Conservation (phyloP, 306 rosid species). For the Cucumis hystrix region DNA sequence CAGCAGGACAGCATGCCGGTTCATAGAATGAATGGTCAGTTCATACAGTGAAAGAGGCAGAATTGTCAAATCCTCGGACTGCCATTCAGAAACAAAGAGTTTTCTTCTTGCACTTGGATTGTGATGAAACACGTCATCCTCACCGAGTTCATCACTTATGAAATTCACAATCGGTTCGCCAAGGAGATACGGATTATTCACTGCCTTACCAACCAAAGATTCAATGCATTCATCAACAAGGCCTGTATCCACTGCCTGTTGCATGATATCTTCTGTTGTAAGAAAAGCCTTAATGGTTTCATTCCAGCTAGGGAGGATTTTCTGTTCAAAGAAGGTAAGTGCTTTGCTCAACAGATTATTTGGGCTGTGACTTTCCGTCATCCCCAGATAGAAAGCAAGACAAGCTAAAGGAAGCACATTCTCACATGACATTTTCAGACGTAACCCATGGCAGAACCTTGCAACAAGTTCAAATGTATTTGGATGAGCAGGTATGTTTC, state of each 20-base stretch:
- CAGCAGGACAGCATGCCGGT: conserved; percentile 12
- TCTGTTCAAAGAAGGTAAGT: conserved; percentile 17
- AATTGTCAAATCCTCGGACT: conserved; percentile 25
- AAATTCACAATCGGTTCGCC: conserved; percentile 24
- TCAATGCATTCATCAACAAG: conserved; percentile 27
- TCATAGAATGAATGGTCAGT: conserved; percentile 24
- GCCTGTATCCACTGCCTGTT: conserved; percentile 24
- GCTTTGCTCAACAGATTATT: conserved; percentile 25
- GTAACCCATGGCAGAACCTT: conserved; percentile 34
- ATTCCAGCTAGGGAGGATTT: conserved; percentile 37
- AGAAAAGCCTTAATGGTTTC: conserved; percentile 32
- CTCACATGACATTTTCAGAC: conserved; percentile 19
- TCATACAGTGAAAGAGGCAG: conserved; percentile 31
- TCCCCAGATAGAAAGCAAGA: conserved; percentile 26
- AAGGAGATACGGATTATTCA: conserved; percentile 22
- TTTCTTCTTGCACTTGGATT: conserved; percentile 29
- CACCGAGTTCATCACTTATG: conserved; percentile 3
- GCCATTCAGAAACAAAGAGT: conserved; percentile 23
- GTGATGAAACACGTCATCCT: not conserved
- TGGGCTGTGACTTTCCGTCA: conserved; percentile 32
- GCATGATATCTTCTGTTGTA: conserved; percentile 20
- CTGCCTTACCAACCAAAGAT: conserved; percentile 24
- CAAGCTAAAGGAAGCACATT: conserved; percentile 31
- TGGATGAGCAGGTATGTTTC: conserved; percentile 16
- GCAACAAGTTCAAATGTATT: conserved; percentile 29